Evolutionary conservation across 345 rosid genomes (phyloP).

Genomic region (Melaleuca alternifolia): DNA sequence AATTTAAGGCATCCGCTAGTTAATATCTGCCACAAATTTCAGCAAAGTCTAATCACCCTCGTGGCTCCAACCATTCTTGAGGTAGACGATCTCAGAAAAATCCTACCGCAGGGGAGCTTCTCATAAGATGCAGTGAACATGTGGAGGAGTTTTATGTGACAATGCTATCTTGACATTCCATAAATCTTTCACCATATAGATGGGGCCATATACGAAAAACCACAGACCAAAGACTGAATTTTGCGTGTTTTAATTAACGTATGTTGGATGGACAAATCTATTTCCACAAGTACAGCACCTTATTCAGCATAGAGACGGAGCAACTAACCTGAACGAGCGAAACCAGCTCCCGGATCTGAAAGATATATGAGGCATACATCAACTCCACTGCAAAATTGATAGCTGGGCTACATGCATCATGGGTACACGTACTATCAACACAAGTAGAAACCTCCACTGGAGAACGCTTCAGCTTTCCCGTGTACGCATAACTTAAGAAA

Average conservation of each 20-base stretch:
- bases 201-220: background rate
- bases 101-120: background rate
- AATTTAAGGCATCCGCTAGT: background rate
- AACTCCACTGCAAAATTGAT: slow-evolving; percentile 70
- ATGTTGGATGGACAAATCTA: background rate
- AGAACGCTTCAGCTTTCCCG: slow-evolving; percentile 68
- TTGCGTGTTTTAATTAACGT: background rate
- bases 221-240: background rate
- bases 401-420: slow-evolving; percentile 85
- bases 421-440: slow-evolving; percentile 55
- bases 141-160: background rate
- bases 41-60: background rate
- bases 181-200: background rate
- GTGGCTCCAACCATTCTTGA: background rate
- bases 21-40: background rate
- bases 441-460: slow-evolving; percentile 78
- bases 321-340: slow-evolving; percentile 71
- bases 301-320: background rate
- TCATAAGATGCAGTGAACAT: background rate
- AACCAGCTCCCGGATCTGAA: slow-evolving; percentile 66
- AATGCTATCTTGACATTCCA: background rate
- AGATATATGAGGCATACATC: slow-evolving; percentile 73
- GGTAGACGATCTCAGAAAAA: background rate
- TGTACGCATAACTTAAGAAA: slow-evolving; percentile 64
- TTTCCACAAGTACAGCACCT: background rate